phyloP scores from a whole-genome alignment of 495 filamentous ascomycete genomes.

The Penicillium atrosanguineum region DNA sequence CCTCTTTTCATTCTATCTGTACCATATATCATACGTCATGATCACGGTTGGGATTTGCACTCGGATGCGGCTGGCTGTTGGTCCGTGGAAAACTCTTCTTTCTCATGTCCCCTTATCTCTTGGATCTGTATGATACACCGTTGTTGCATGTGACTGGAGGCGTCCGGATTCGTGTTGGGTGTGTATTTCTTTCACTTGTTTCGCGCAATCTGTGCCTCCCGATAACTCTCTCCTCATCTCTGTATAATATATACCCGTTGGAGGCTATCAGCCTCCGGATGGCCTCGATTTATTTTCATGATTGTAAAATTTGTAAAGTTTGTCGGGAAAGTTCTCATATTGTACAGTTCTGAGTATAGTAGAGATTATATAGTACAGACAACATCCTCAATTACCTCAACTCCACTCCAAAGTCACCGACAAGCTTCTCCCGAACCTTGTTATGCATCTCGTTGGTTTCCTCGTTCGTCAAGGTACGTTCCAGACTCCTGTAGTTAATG shows the following conservation, averaged over 20 bases:
- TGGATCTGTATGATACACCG: constrained; percentile 44
- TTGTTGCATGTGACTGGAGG: constrained; percentile 36
- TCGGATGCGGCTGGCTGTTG: constrained; percentile 26
- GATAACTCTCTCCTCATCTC: constrained; percentile 36
- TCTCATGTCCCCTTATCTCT: constrained; percentile 24
- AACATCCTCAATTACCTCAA: constrained; percentile 53
- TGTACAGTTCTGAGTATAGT: constrained; percentile 15
- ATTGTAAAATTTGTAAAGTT: neutral
- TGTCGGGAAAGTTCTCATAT: constrained; percentile 8
- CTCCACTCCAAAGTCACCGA: constrained; percentile 72
- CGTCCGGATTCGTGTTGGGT: constrained; percentile 33
- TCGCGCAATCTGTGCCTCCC: constrained; percentile 17
- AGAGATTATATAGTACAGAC: constrained; percentile 16
- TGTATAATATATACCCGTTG: constrained; percentile 34
- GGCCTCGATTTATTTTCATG: neutral
- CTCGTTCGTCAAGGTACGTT: constrained; percentile 78
- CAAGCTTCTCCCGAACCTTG: constrained; percentile 57
- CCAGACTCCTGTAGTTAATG: constrained; percentile 86
- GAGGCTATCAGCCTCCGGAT: constrained; percentile 8
- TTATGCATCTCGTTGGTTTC: constrained; percentile 77
- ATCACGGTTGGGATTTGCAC: constrained; percentile 29
- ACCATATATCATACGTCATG: constrained; percentile 44
- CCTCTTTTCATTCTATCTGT: constrained; percentile 32
- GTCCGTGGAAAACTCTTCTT: constrained; percentile 20
- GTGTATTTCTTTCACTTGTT: constrained; percentile 23